Conservation (phyloP, 1,284 basidiomycete species). For the Marasmius tenuissimus region DNA sequence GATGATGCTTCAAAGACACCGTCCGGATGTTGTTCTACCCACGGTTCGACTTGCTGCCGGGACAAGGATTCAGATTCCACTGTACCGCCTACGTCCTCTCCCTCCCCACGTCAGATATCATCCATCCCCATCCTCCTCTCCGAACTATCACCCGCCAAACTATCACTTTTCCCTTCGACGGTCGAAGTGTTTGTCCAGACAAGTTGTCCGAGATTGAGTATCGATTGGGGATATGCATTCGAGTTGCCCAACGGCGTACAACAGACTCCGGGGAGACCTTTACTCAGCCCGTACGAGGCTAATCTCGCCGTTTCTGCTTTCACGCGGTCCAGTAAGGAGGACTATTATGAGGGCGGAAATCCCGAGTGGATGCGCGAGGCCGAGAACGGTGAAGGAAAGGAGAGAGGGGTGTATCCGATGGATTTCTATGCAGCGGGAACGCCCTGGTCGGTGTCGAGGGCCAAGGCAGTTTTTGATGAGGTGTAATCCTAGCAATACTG, state of each 20-base stretch:
- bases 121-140: conserved; percentile 91
- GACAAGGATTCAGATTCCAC: neutral
- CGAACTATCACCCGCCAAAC: conserved; percentile 93
- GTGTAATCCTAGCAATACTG: neutral
- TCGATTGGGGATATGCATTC: conserved; percentile 99
- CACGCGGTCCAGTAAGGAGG: neutral
- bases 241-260: conserved; percentile 27
- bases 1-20: neutral
- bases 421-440: conserved; percentile 89
- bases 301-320: conserved; percentile 81
- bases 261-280: conserved; percentile 47
- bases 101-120: conserved; percentile 58
- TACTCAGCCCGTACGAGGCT: conserved; percentile 94
- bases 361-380: conserved; percentile 36
- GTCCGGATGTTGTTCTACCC: neutral
- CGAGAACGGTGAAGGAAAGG: conserved; percentile 35
- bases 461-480: conserved; percentile 1
- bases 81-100: neutral
- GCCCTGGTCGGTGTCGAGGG: conserved; percentile 67
- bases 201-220: conserved; percentile 92
- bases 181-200: conserved; percentile 93
- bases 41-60: neutral
- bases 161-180: conserved; percentile 78
- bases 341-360: neutral
- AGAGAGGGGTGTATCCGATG: conserved; percentile 79